Base-by-base conservation (phyloP, 2,329 filamentous ascomycete species). In the Xylariaceae sp. region DNA sequence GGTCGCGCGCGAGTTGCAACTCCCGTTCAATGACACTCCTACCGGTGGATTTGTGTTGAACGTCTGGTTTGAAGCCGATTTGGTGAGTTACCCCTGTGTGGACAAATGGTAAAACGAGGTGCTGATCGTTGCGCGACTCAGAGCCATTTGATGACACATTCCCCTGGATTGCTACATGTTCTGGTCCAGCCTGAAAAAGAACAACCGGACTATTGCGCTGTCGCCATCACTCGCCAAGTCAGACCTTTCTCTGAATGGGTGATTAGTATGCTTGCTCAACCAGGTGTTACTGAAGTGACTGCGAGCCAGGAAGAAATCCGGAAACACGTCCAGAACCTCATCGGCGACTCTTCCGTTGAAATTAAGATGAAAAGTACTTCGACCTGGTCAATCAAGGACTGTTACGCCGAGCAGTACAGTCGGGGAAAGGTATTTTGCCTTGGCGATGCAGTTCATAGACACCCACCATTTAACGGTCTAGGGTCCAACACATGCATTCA, bases 361-460 rank as follows among this genome's bases (percentile, higher is more conserved):
- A 73, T 79, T 4, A 30, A 30, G 23, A 30, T 30, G 23, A 2
- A 76, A 85, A 66, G 77, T 86, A 51, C 57, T 84, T n/a, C 71
- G 77, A 55, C 70, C 83, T 88, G 85, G 85, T 75, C 73, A 55
- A 80, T 87, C 66, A 85, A 86, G 87, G 68, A 82, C 75, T 4
- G 80, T 85, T 0, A 84, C 84, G 0, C 79, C 84, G 67, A 71
- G 74, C 9, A 87, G 85, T 64, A 79, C 76, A 0, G 70, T 77
- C 4, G 75, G 79, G 79, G 45, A 73, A 81, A 70, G 77, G 72
- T 64, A 68, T 70, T 10, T 79, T 82, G 69, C 83, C 81, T 60
- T 72, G 82, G 83, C 8, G 83, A 86, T 61, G 80, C 82, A 0
- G 80, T 80, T 1, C 82, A 86, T 66, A 76, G 82, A 1, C 82